These are phyloP conservation scores for Venturia pyrina DNA, from an alignment of 2,329 filamentous ascomycete genomes.

Conservation along the genomic window DNA sequence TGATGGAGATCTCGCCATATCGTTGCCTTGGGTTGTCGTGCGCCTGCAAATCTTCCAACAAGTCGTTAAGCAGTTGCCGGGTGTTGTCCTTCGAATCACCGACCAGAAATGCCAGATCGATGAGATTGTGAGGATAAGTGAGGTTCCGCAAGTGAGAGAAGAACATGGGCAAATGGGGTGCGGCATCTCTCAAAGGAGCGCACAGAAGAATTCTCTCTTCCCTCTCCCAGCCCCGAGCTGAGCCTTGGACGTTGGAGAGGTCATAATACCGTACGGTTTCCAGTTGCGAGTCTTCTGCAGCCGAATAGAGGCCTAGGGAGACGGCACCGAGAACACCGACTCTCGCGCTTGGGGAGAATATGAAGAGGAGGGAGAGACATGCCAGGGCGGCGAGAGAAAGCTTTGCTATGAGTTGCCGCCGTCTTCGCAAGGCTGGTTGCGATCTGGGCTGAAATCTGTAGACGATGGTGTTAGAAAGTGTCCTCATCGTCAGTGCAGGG, in stretches of 20 bases:
- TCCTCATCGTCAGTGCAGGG: neutral
- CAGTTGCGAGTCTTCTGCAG: conserved; percentile 62
- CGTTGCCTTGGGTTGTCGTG: conserved; percentile 69
- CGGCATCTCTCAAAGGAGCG: conserved; percentile 85
- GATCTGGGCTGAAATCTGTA: conserved; percentile 39
- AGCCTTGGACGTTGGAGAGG: conserved; percentile 80
- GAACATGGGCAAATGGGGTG: conserved; percentile 91
- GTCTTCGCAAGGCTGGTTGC: conserved; percentile 60
- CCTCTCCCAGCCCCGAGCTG: conserved; percentile 86
- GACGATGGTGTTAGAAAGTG: conserved; percentile 13
- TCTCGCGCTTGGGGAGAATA: conserved; percentile 67
- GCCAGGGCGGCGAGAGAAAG: conserved; percentile 48
- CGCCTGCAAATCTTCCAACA: conserved; percentile 69
- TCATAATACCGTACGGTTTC: conserved; percentile 98
- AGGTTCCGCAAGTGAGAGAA: conserved; percentile 95
- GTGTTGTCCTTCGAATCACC: conserved; percentile 96
- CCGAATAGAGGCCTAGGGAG: conserved; percentile 58
- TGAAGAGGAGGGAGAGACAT: conserved; percentile 53
- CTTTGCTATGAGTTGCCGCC: conserved; percentile 62
- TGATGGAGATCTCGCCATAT: conserved; percentile 93
- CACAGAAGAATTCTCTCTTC: conserved; percentile 93
- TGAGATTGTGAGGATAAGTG: conserved; percentile 92
- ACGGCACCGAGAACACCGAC: conserved; percentile 49
- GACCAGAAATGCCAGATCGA: conserved; percentile 92
- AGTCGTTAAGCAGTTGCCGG: conserved; percentile 61